Base-by-base conservation (phyloP, 2,329 filamentous ascomycete genomes). In the Penicillium rolfsii region DNA sequence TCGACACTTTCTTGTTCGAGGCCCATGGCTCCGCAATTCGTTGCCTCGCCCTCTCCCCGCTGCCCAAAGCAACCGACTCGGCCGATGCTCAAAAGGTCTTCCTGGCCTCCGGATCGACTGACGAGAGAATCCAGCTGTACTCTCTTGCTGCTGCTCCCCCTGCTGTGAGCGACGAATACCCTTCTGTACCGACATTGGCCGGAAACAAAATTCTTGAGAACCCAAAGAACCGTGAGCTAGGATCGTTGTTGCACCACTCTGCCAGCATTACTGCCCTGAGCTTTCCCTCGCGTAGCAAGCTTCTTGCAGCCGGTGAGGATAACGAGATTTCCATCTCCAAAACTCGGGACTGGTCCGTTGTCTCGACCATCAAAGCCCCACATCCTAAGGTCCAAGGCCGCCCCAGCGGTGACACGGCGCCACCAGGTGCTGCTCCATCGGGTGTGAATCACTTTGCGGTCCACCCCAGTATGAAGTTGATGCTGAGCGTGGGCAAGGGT, bases 111-210 rank as follows among this genome's bases (percentile, higher is more conserved):
- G 95, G 95, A 67, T 90, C 91, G 76, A 96, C 91, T 26, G 95
- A 99, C 77, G 93, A 97, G 79, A 88, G 92, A 64, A 91, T 99
- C 80, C 97, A 99, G 74, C 84, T 99, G 57, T 99, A 97, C 83
- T 92, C 89, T 62, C 82, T 99, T 58, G 96, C 93, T 12, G 87
- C 84, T 28, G 86, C 87, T 68, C 86, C 86, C 57, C 87, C 84
- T 60, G 84, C 76, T 69, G 79, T 78, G 66, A 87, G 80, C 73
- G 80, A 83, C 64, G 71, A 83, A 64, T 84, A 86, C 53, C 80
- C 83, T 3, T 78, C 85, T 2, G 81, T 93, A 53, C 89, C 90
- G 28, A 84, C 86, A 12, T 82, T 96, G 55, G 84, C 88, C 45
- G 86, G 87, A 62, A 88, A 88, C 61, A 87, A 90, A 64, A 89